Base-by-base conservation (phyloP, 179 eudicot species). In the Carnegiea gigantea region DNA sequence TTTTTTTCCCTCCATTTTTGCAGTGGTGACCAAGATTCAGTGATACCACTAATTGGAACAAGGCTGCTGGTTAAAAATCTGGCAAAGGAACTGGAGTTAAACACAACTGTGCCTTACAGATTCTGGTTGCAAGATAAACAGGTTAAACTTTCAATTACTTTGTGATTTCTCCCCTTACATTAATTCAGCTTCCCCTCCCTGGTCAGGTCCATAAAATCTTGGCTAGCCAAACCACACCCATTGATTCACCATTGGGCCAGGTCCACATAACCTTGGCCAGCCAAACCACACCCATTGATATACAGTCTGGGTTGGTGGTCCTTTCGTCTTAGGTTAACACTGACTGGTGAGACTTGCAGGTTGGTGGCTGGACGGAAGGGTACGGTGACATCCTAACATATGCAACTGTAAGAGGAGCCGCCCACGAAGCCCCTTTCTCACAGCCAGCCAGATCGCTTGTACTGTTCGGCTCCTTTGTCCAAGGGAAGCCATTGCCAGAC, bases 21-120 rank as follows among this genome's bases (percentile, higher is more conserved):
- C 83, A 88, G 90, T 65, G 90, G 90, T 13, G 90, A 88, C 73
- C 89, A 88, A 73, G 90, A 88, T 79, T 76, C 90, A 10, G 80
- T 83, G 13, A 1, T 88, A 14, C 89, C 90, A 4, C 36, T 86
- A 18, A 73, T 20, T 2, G 89, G 86, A 74, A 78, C 84, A 7
- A 75, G 90, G 30, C 10, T 15, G 17, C 12, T 84, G 23, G 75
- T 84, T 2, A 78, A 77, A 21, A 26, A 30, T 23, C 53, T 88
- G 46, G 89, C 90, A 36, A 76, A 78, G 43, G 80, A 82, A 9
- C 17, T 86, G 17, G 87, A 80, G 23, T 48, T 88, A 12, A 86
- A 84, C 1, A 76, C 87, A 9, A 82, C 88, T 5, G 81, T 71
- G 33, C 84, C 86, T 4, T 88, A 88, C 79, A 79, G 48, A 28